A percentile compares a stretch with the other conserved stretches of the same genome.
These are phyloP conservation scores for Ustilago vetiveriae DNA, from an alignment of 1,284 basidiomycete species.

Conservation along the genomic window DNA sequence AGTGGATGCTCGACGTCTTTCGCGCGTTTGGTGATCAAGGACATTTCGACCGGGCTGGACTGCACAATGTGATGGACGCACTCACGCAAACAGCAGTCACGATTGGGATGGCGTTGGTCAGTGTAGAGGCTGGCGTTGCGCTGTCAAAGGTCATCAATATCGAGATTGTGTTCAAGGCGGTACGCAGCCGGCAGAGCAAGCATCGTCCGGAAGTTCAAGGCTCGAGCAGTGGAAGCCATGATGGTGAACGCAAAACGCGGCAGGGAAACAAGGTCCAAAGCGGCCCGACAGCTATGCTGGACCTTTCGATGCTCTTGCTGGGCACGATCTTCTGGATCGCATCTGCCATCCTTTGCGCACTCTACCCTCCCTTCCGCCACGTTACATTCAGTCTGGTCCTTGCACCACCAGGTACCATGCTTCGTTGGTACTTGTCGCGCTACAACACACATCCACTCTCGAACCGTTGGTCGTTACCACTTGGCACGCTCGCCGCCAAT, in stretches of 20 bases:
- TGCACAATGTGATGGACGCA: conserved; percentile 74
- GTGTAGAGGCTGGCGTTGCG: conserved; percentile 43
- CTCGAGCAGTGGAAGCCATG: too few relatives aligned
- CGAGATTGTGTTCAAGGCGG: too few relatives aligned
- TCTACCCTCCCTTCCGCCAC: conserved; percentile 77
- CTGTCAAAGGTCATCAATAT: conserved; percentile 32
- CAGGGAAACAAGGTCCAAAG: conserved; percentile 2
- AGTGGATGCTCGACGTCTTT: conserved; percentile 91
- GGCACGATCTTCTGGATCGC: conserved; percentile 68
- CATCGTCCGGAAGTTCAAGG: too few relatives aligned
- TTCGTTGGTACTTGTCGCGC: conserved; percentile 78
- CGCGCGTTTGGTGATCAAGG: conserved; percentile 81
- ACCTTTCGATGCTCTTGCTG: conserved; percentile 21
- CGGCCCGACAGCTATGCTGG: conserved; percentile 8
- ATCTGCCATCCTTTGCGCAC: conserved; percentile 81
- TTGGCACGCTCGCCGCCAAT: conserved; percentile 90
- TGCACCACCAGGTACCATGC: conserved; percentile 85
- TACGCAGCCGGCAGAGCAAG: too few relatives aligned
- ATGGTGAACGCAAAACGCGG: neutral
- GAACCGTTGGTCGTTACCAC: conserved; percentile 71
- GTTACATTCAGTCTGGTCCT: conserved; percentile 89
- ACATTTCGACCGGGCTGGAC: conserved; percentile 74
- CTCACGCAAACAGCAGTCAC: conserved; percentile 60
- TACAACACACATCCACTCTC: conserved; percentile 78
- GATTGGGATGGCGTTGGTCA: conserved; percentile 51